Conservation (phyloP, 305 asterid species). For the Striga hermonthica region DNA sequence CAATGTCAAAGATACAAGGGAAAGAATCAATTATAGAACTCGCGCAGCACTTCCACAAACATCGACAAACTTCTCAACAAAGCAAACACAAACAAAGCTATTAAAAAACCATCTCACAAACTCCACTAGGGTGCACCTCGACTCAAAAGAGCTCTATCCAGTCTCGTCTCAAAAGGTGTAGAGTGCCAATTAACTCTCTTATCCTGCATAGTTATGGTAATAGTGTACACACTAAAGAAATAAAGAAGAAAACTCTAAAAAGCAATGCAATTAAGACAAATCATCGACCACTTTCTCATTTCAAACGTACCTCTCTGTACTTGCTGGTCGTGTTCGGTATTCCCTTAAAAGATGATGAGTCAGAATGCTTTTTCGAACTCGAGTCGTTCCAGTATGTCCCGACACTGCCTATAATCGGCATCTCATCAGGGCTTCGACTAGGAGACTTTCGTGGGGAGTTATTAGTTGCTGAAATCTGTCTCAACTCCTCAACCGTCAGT, state of each 20-base stretch:
- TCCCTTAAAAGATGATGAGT: constrained; percentile 56
- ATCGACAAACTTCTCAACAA: constrained; percentile 21
- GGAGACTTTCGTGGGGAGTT: constrained; percentile 77
- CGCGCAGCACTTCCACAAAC: constrained; percentile 33
- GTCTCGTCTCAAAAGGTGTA: constrained; percentile 80
- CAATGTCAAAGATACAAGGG: constrained; percentile 21
- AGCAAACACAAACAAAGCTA: constrained; percentile 11
- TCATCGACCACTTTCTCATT: constrained; percentile 22
- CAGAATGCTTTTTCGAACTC: constrained; percentile 35
- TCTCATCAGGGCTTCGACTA: constrained; percentile 80
- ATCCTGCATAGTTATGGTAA: constrained; percentile 48
- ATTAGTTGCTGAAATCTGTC: constrained; percentile 53
- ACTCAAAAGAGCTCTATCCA: constrained; percentile 64
- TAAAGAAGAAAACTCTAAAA: background rate
- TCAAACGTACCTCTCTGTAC: constrained; percentile 69
- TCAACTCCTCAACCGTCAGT: constrained; percentile 82
- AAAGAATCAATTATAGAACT: constrained; percentile 28
- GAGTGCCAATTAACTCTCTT: constrained; percentile 79
- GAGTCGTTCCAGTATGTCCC: constrained; percentile 79
- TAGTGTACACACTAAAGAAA: background rate
- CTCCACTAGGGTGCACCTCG: constrained; percentile 35
- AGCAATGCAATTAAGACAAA: background rate
- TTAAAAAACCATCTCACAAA: constrained; percentile 24
- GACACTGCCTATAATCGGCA: constrained; percentile 84
- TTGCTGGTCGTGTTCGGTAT: constrained; percentile 86